Conservation (phyloP, 331 rosid genomes). For the Prunus yedoensis region DNA sequence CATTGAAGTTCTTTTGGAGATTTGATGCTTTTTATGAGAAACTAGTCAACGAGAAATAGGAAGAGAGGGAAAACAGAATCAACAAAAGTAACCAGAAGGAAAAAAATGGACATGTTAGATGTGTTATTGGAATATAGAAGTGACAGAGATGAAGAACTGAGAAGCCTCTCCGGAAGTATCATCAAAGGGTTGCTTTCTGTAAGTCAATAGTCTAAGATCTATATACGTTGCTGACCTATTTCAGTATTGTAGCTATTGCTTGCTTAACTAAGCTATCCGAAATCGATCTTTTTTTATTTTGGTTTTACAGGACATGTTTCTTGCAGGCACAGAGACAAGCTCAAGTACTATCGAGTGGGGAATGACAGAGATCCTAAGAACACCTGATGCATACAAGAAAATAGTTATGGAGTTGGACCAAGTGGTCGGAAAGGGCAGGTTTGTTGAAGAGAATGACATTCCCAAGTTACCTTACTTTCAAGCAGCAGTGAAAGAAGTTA, state of each 20-base stretch:
- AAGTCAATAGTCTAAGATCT: not conserved
- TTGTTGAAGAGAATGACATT: not conserved
- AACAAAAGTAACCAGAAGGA: not conserved
- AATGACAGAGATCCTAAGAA: not conserved
- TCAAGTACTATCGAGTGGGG: conserved; percentile 3
- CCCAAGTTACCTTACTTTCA: not conserved
- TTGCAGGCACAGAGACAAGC: conserved; percentile 11
- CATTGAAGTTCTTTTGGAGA: not conserved
- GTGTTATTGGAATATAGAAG: not conserved
- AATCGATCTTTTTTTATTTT: no score
- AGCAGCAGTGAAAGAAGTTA: conserved; percentile 7
- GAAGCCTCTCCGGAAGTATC: not conserved
- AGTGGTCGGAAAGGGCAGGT: not conserved
- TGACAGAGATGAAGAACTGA: not conserved
- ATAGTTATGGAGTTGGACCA: not conserved
- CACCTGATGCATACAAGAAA: not conserved
- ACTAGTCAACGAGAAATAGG: not conserved
- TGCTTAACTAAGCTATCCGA: not conserved
- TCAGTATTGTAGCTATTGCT: no score
- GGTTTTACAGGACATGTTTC: not conserved
- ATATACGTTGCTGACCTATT: not conserved
- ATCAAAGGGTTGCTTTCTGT: not conserved
- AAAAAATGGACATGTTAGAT: not conserved
- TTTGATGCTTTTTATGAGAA: not conserved
- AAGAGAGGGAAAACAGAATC: not conserved